Conservation (phyloP, 208 protist genomes). For the Acanthamoeba healyi region DNA sequence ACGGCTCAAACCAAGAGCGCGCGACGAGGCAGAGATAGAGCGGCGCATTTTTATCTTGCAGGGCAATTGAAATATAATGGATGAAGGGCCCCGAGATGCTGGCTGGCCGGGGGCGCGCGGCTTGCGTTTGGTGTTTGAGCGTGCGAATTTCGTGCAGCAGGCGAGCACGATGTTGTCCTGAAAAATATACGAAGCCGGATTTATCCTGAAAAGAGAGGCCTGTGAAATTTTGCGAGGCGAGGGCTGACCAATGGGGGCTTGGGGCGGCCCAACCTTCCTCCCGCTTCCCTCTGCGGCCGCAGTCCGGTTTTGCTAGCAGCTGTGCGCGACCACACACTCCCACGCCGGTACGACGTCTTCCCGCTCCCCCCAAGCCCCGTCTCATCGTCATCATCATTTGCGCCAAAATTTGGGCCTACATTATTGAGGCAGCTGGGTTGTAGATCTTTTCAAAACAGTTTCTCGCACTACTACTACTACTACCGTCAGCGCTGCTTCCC, state of each 20-base stretch:
- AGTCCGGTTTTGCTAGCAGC: conserved; percentile 19
- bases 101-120: not conserved
- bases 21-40: not conserved
- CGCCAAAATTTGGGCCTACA: too few species aligned
- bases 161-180: too few species aligned
- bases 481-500: too few species aligned
- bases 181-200: not conserved
- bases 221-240: not conserved
- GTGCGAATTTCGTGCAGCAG: not conserved
- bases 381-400: not conserved
- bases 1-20: not conserved
- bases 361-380: not conserved
- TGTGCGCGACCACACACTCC: not conserved
- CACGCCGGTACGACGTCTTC: not conserved
- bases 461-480: too few species aligned
- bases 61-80: not conserved
- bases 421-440: too few species aligned
- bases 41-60: not conserved
- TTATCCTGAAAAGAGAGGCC: not conserved
- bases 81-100: not conserved
- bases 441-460: too few species aligned
- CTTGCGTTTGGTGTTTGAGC: not conserved
- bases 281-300: not conserved
- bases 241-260: not conserved
- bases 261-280: not conserved